A percentile compares a stretch with the other conserved stretches of the same genome.
Conservation (phyloP, 768 basidiomycete species). For the Russula griseocarnosa region DNA sequence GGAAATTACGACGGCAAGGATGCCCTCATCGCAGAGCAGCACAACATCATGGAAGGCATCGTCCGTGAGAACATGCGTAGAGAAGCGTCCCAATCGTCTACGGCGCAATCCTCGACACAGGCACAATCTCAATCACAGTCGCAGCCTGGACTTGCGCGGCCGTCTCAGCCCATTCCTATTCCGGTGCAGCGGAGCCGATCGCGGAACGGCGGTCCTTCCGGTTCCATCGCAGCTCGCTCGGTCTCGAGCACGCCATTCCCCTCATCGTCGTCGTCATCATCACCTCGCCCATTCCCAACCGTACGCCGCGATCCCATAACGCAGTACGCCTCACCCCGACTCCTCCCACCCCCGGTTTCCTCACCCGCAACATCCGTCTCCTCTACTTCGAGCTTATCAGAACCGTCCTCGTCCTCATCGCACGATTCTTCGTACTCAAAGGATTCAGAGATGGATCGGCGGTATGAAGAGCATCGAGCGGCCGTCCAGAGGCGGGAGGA, state of each 20-base stretch:
- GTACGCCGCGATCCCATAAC: constrained; percentile 16
- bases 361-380: constrained; percentile 17
- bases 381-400: constrained; percentile 11
- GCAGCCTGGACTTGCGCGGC: neutral
- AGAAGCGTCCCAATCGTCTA: neutral
- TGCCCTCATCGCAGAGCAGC: constrained; percentile 24
- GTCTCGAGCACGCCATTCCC: constrained; percentile 2
- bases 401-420: constrained; percentile 12
- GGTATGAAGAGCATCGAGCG: constrained; percentile 11
- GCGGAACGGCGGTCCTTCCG: constrained; percentile 10
- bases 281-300: constrained; percentile 11
- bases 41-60: constrained; percentile 19
- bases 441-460: constrained; percentile 1
- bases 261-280: constrained; percentile 6
- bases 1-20: constrained; percentile 22
- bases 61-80: constrained; percentile 11
- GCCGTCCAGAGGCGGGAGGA: constrained; percentile 14
- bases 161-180: constrained; percentile 22
- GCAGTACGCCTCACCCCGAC: constrained; percentile 8
- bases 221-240: constrained; percentile 3
- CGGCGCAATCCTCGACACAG: neutral
- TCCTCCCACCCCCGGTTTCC: neutral
- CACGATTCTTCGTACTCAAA: neutral
- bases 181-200: constrained; percentile 17
- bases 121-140: neutral